Conservation (phyloP, 768 basidiomycete genomes). For the Exidia glandulosa region DNA sequence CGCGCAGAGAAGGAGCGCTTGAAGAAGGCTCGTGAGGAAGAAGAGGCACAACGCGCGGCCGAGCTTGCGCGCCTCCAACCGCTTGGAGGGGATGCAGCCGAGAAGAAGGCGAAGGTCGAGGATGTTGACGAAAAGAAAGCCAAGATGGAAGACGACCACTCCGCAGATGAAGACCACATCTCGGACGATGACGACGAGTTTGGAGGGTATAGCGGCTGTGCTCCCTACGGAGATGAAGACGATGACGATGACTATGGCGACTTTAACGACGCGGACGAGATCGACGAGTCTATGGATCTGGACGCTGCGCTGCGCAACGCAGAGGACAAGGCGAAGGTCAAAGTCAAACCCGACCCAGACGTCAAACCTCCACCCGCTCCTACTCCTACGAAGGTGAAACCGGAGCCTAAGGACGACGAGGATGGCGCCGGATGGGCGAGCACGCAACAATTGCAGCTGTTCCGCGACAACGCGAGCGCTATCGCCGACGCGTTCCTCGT, state of each 20-base stretch:
- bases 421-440: slow-evolving; percentile 1
- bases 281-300: slow-evolving; percentile 3
- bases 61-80: not conserved
- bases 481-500: slow-evolving; percentile 3
- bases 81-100: not conserved
- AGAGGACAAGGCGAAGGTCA: slow-evolving; percentile 2
- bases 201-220: not conserved
- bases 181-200: not conserved
- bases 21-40: not conserved
- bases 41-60: not conserved
- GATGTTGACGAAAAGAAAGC: not conserved
- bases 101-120: not conserved
- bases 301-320: slow-evolving; percentile 3
- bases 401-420: not conserved
- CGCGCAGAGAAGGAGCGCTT: slow-evolving; percentile 2
- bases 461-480: slow-evolving; percentile 1
- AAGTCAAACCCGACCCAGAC: not conserved
- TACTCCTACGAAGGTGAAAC: not conserved
- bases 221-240: not conserved
- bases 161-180: not conserved
- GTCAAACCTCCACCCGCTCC: not conserved
- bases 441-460: slow-evolving; percentile 2
- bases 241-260: not conserved
- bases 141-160: not conserved
- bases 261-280: not conserved